Evolutionary conservation across 306 rosid species (phyloP).

Genomic region (Arachis hypogaea): DNA sequence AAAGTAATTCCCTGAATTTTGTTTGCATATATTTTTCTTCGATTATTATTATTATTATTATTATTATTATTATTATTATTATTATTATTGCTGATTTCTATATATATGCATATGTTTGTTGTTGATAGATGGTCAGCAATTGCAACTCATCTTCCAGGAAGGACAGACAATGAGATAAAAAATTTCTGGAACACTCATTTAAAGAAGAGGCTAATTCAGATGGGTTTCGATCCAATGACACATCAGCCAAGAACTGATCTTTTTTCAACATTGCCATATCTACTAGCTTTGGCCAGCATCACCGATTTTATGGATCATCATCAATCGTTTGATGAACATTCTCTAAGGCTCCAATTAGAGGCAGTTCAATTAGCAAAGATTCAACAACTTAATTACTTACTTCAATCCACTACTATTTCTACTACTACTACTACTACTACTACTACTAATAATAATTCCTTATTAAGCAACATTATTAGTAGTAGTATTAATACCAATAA

Average conservation of each 20-base stretch:
- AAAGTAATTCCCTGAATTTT: too few relatives aligned
- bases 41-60: too few relatives aligned
- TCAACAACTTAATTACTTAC: slow-evolving; percentile 58
- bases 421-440: background rate
- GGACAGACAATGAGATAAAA: slow-evolving; percentile 84
- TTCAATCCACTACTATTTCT: slow-evolving; percentile 48
- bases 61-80: too few relatives aligned
- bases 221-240: slow-evolving; percentile 96
- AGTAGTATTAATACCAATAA: slow-evolving; percentile 25
- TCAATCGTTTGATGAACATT: slow-evolving; percentile 50
- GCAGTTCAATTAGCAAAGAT: slow-evolving; percentile 58
- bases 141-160: slow-evolving; percentile 76
- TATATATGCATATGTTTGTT: background rate
- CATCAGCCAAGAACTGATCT: slow-evolving; percentile 87
- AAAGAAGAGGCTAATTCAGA: slow-evolving; percentile 80
- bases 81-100: too few relatives aligned
- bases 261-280: slow-evolving; percentile 61
- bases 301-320: slow-evolving; percentile 52
- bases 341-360: slow-evolving; percentile 53
- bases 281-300: slow-evolving; percentile 70
- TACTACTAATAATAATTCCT: too few relatives aligned
- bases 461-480: too few relatives aligned
- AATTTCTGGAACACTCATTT: slow-evolving; percentile 90
- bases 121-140: slow-evolving; percentile 76
- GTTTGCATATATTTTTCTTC: too few relatives aligned